phyloP scores from a whole-genome alignment of 257 asterid genomes.

The Nicotiana paniculata region DNA sequence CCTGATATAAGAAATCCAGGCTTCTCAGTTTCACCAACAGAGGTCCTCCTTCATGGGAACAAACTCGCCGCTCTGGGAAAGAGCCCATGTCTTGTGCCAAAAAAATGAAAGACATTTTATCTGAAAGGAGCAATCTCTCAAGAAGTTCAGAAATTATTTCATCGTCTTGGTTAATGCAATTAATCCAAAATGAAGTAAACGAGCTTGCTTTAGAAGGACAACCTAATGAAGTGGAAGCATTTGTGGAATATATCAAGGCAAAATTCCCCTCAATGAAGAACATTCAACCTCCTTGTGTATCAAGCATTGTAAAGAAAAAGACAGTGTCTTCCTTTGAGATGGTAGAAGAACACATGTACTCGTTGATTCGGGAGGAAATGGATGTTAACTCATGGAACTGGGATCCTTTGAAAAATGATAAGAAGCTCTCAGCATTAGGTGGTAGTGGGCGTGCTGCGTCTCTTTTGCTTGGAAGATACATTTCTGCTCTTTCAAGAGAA shows the following conservation, averaged over 20 bases:
- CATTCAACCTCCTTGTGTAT: constrained; percentile 35
- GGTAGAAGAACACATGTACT: constrained; percentile 64
- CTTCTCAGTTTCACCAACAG: constrained; percentile 61
- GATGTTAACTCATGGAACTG: constrained; percentile 19
- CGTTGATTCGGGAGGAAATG: constrained; percentile 40
- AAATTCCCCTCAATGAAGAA: constrained; percentile 61
- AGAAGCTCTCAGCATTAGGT: constrained; percentile 26
- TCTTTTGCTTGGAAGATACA: constrained; percentile 73
- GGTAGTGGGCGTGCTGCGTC: constrained; percentile 27
- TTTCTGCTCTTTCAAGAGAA: constrained; percentile 64
- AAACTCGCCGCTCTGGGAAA: constrained; percentile 50
- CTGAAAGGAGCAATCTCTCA: constrained; percentile 23
- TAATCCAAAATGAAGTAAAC: constrained; percentile 59
- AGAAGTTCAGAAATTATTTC: constrained; percentile 30
- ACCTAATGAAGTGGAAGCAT: constrained; percentile 57
- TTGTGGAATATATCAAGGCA: constrained; percentile 48
- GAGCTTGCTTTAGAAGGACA: constrained; percentile 59
- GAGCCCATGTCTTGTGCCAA: constrained; percentile 32
- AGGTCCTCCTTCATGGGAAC: constrained; percentile 79
- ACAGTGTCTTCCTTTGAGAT: constrained; percentile 34
- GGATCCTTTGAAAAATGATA: constrained; percentile 20
- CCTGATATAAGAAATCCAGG: constrained; percentile 79
- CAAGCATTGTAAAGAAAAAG: constrained; percentile 29
- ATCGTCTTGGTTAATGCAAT: constrained; percentile 44
- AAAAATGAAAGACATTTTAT: constrained; percentile 17